phyloP scores from a whole-genome alignment of 2,329 filamentous ascomycete genomes.

The Monosporascus sp. region DNA sequence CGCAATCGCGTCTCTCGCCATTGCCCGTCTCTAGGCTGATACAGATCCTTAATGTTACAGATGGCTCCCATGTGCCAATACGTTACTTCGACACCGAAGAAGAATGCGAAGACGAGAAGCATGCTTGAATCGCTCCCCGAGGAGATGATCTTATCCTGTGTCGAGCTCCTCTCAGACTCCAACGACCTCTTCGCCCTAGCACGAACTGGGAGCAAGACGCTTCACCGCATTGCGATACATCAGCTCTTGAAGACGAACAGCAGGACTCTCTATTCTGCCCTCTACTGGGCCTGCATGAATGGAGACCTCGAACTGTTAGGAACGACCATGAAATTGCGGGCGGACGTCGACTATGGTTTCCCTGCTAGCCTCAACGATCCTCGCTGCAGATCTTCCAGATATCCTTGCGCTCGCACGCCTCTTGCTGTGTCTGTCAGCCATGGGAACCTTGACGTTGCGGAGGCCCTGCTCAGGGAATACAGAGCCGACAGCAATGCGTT shows the following conservation, averaged over 20 bases:
- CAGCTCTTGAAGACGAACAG: not conserved
- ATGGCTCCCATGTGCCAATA: too few relatives aligned
- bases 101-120: too few relatives aligned
- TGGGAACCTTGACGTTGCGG: not conserved
- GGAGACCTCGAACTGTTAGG: not conserved
- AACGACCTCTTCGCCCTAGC: not conserved
- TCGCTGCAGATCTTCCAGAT: not conserved
- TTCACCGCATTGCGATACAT: not conserved
- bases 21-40: too few relatives aligned
- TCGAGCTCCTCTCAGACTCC: not conserved
- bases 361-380: not conserved
- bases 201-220: not conserved
- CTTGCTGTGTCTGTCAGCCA: not conserved
- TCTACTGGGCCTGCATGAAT: not conserved
- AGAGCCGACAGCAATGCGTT: not conserved
- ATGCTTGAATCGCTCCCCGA: not conserved
- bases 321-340: not conserved
- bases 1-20: too few relatives aligned
- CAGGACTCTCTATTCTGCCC: not conserved
- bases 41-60: too few relatives aligned
- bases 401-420: not conserved
- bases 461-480: not conserved
- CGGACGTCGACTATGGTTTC: not conserved
- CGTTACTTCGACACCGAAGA: too few relatives aligned
- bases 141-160: not conserved